Evolutionary conservation across 106 monocot genomes (phyloP), one percentile per base, ranked within the genome.

Genomic region (Dioscorea alata): DNA sequence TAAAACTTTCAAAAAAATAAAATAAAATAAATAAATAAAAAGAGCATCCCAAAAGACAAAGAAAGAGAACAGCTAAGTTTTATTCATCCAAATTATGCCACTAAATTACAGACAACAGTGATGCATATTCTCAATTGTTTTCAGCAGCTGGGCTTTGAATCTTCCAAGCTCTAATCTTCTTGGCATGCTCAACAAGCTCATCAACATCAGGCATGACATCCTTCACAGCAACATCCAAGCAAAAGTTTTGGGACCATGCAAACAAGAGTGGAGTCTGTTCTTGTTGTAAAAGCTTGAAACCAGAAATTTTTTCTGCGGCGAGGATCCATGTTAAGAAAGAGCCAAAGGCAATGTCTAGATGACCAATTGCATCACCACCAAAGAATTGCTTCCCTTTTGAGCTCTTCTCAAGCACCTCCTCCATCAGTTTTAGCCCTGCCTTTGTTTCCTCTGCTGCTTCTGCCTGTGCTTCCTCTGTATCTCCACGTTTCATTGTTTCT

Each of bases 301-400:
- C 66, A 16, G 66, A 49, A 4, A 66, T 9, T 9, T 33, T n/a
- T 49, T 49, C 66, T 7, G 49, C 18, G 12, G 42, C 35, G 1
- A 12, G 19, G 66, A 66, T 17, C 66, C 66, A 66, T 10, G 48
- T 49, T 2, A 50, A 4, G 42, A 20, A 50, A 21, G 19, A 49
- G 9, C 66, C 66, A 13, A 66, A 22, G 0, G 48, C 66, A 22
- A 66, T 66, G 66, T 66, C 66, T 21, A 66, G 18, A 21, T 49
- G 49, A 0, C 66, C 66, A 21, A 66, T 48, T 21, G 4, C 2
- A 33, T 66, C 66, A 21, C 66, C 66, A 21, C 48, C 48, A 22
- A 66, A 66, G 66, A 66, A 66, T n/a, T 1, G 3, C 42, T 66
- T 66, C 22, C 66, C 66, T 49, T 66, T 49, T 21, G 48, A 49